Base-by-base conservation (phyloP, 345 rosid genomes). In the Moricandia moricandioides region DNA sequence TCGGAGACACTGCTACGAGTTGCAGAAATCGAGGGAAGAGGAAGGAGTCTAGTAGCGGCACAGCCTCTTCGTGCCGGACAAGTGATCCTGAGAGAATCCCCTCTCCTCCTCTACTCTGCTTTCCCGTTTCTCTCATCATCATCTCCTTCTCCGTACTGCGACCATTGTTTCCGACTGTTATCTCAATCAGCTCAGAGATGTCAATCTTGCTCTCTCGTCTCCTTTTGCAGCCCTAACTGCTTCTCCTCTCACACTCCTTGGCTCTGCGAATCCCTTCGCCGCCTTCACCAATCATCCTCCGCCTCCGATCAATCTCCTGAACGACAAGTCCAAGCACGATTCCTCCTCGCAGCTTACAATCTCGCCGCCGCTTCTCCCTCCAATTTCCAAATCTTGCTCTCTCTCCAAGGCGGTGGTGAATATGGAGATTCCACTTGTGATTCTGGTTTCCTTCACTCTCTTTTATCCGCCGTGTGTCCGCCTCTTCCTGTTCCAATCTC, bases 91-190 rank as follows among this genome's bases (percentile, higher is more conserved):
- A 74, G 79, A 63, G 97, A 94, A 62, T 89, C 97, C 40, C 97
- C 95, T 0, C 81, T 91, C 17, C 86, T 91, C 10, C 85, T 89
- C 17, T 91, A 91, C 84, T 89, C 95, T 8, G 87, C 93, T 49
- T 67, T 82, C 9, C 91, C 97, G 24, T 79, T 82, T 62, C 64
- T 72, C 69, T 62, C 72, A 66, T 58, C n/a, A n/a, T n/a, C 72
- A 71, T 35, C 74, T 17, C 29, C 51, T 54, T 82, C 79, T 10
- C 33, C 75, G 18, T 87, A 87, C 76, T 88, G 96, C 71, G 84
- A 83, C 71, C 78, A 82, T 64, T 94, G 96, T 86, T 86, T 83
- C 77, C 85, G 76, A 57, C 77, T 18, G n/a, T 16, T 83, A 64
- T 64, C 71, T 14, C 24, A 79, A 0, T 47, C 85, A 0, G 59